phyloP scores from a whole-genome alignment of 2,329 filamentous ascomycete species.

The Chrysoporthe austroafricana region DNA sequence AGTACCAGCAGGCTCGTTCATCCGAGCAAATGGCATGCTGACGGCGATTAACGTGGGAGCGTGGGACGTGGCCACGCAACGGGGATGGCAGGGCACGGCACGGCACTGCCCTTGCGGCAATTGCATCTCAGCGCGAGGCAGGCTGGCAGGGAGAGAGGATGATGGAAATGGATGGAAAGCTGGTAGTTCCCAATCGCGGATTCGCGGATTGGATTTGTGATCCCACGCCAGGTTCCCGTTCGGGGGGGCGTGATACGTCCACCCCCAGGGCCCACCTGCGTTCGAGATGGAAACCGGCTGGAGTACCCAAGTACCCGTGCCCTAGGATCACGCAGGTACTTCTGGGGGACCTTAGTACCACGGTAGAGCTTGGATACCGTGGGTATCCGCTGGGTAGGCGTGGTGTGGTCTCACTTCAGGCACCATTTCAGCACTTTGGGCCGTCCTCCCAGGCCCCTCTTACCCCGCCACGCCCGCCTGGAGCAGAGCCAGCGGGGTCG shows the following conservation, averaged over 20 bases:
- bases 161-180: constrained; percentile 5
- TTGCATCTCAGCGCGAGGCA: not conserved
- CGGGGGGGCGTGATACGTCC: not conserved
- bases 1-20: too few species aligned
- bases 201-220: constrained; percentile 7
- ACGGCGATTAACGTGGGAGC: constrained; percentile 14
- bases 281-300: not conserved
- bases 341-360: not conserved
- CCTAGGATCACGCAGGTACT: not conserved
- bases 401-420: not conserved
- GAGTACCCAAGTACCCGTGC: not conserved
- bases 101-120: not conserved
- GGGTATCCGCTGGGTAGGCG: not conserved
- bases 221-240: not conserved
- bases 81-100: not conserved
- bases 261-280: not conserved
- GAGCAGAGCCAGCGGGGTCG: not conserved
- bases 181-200: not conserved
- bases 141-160: not conserved
- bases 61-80: not conserved
- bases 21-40: not conserved
- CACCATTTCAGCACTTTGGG: constrained; percentile 4
- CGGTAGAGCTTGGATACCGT: too few species aligned
- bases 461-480: not conserved
- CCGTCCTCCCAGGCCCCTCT: not conserved